Conservation (phyloP, 768 basidiomycete species). For the Atractiella rhizophila region DNA sequence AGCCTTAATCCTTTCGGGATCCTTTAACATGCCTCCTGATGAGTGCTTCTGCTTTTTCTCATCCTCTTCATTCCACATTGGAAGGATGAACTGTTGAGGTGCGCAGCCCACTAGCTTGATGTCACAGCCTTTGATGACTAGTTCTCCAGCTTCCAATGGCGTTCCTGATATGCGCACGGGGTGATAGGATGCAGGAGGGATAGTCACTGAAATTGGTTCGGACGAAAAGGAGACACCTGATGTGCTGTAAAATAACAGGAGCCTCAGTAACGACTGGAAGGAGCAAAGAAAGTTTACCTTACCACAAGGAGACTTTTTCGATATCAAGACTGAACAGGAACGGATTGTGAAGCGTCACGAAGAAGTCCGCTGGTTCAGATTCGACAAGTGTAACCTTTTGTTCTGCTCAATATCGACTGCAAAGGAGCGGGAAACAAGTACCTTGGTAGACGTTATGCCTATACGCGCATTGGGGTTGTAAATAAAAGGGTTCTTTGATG, state of each 20-base stretch:
- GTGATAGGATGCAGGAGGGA: slow-evolving; percentile 53
- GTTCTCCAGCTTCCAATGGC: slow-evolving; percentile 37
- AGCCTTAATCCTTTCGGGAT: slow-evolving; percentile 40
- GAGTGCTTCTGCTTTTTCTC: slow-evolving; percentile 23
- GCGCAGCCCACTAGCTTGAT: slow-evolving; percentile 51
- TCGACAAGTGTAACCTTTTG: slow-evolving; percentile 43
- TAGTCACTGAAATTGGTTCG: slow-evolving; percentile 33
- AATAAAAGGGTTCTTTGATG: slow-evolving; percentile 59
- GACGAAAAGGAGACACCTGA: slow-evolving; percentile 52
- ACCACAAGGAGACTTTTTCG: slow-evolving; percentile 59
- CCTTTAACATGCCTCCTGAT: slow-evolving; percentile 1
- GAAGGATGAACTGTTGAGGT: slow-evolving; percentile 46
- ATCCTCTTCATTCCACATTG: slow-evolving; percentile 44
- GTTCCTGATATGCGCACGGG: slow-evolving; percentile 43
- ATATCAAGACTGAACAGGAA: slow-evolving; percentile 79
- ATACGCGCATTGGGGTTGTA: slow-evolving; percentile 58
- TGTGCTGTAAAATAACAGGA: slow-evolving; percentile 30
- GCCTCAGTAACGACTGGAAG: background rate
- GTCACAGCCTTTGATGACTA: slow-evolving; percentile 51
- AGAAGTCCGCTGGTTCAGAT: slow-evolving; percentile 56
- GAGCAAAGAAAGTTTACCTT: no score
- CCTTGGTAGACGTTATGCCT: slow-evolving; percentile 34
- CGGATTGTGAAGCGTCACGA: slow-evolving; percentile 65
- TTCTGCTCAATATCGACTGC: slow-evolving; percentile 20
- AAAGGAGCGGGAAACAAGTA: no score